Conservation (phyloP, 176 grass and related monocot genomes). For the Zea mays region Zm-B73-REFERENCE-NAM-5.0 NC_050102.1:95157001-95157500, state of each 20-base stretch:
- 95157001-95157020: neutral
- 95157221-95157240: slow-evolving; percentile 43
- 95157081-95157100: neutral
- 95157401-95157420: slow-evolving; percentile 1
- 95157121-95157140: neutral
- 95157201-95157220: slow-evolving; percentile 50
- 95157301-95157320: slow-evolving; percentile 62
- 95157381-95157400: slow-evolving; percentile 18
- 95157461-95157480: neutral
- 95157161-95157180: slow-evolving; percentile 40
- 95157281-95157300: slow-evolving; percentile 62
- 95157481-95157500: neutral
- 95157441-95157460: neutral
- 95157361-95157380: slow-evolving; percentile 31
- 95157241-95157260: slow-evolving; percentile 60
- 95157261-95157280: slow-evolving; percentile 46
- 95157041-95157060: neutral
- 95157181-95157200: slow-evolving; percentile 60
- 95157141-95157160: slow-evolving; percentile 12
- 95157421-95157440: neutral
- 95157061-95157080: neutral
- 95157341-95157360: slow-evolving; percentile 25
- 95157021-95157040: neutral
- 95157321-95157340: slow-evolving; percentile 54
- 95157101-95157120: slow-evolving; percentile 1